Evolutionary conservation across 768 basidiomycete genomes (phyloP), one percentile per base, ranked within the genome.

Genomic region (Pleurotus ostreatus): DNA sequence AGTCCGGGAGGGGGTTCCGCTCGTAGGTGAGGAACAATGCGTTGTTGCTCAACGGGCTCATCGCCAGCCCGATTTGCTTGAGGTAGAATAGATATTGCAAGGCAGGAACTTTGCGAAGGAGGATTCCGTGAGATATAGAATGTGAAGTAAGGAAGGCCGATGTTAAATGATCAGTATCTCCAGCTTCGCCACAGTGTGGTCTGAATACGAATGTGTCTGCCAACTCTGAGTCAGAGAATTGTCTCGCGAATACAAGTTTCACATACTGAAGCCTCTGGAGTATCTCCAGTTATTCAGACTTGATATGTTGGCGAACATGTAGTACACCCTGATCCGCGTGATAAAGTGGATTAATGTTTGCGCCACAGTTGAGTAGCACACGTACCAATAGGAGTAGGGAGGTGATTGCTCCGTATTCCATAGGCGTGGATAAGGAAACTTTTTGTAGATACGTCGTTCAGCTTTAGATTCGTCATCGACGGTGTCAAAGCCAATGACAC

Each of bases 51-150:
- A 99, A 72, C 2, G 97, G 97, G 65, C 92, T 94, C 97, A 99
- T 99, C 1, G 97, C 97, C 15, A 99, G 82, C 26, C 97, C 96
- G 60, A 98, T 98, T 74, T 98, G 97, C 72, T 93, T 95, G 61
- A 99, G 79, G 70, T 98, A 99, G 74, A 94, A 99, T 12, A 99
- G 82, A 67, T 99, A 99, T 66, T 96, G 94, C 46, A 99, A 73
- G 1, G 95, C 95, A 0, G 97, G 97, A 4, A 99, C 96, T 71
- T 99, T 99, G 57, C 97, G 89, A 7, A 99, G 81, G 16, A 98
- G 78, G 69, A 99, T 99, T n/a, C 97, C 97, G 65, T 99, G 97
- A 8, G 97, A 98, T 66, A 99, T 98, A 1, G 95, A 98, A 66
- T 98, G 96, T 2, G 95, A 89, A 1, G 94, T 94, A 20, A 99